A percentile compares a stretch with the other conserved stretches of the same genome.
phyloP scores from a whole-genome alignment of 441 rosid species.

The Gossypium lobatum region DNA sequence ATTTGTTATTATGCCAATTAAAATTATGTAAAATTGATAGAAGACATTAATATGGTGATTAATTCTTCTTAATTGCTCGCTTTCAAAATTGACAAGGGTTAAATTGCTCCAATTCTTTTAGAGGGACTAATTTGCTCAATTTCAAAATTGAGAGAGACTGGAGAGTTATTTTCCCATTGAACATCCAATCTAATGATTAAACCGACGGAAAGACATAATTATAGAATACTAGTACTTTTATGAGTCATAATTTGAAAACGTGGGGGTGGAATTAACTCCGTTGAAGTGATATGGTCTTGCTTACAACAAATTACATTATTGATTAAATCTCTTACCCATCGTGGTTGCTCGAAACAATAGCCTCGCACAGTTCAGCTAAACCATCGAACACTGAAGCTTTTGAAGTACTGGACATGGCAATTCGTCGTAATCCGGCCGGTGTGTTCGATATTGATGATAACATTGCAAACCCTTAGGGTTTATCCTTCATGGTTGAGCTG shows the following conservation, averaged over 20 bases:
- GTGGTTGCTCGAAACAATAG: conserved; percentile 34
- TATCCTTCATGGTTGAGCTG: conserved; percentile 95
- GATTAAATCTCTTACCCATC: background rate
- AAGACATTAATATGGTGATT: no score
- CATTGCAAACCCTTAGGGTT: conserved; percentile 52
- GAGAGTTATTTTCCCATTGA: background rate
- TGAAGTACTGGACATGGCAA: conserved; percentile 96
- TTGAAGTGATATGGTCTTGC: background rate
- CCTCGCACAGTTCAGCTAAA: conserved; percentile 67
- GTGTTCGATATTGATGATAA: conserved; percentile 83
- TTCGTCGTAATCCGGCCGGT: conserved; percentile 78
- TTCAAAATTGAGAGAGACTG: no score
- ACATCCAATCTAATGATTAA: background rate
- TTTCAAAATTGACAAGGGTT: no score
- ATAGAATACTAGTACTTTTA: background rate
- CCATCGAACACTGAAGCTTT: conserved; percentile 59
- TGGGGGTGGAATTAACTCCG: background rate
- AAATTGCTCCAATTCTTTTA: no score
- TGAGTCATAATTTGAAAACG: background rate
- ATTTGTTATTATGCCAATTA: no score
- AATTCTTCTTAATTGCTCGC: no score
- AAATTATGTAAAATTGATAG: no score
- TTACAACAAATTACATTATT: background rate
- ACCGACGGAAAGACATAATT: background rate
- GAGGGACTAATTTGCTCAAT: no score